Evolutionary conservation across 495 filamentous ascomycete genomes (phyloP).

Genomic region (Penicillium canariense): DNA sequence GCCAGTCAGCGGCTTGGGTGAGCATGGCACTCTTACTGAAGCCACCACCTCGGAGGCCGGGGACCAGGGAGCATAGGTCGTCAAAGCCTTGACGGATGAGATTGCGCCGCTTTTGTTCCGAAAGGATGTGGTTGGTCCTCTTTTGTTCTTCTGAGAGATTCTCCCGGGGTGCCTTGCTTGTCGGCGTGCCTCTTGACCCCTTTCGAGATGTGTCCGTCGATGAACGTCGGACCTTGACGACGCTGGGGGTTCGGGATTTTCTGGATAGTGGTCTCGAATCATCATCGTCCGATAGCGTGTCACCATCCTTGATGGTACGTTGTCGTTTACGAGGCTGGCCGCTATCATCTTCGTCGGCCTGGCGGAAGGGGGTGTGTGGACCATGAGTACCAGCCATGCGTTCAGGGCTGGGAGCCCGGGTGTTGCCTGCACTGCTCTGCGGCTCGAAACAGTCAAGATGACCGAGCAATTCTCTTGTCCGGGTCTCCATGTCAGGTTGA

Average conservation of each 20-base stretch:
- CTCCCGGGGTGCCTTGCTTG: conserved; percentile 57
- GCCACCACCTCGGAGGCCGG: conserved; percentile 63
- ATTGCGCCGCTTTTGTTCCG: conserved; percentile 81
- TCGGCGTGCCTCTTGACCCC: conserved; percentile 27
- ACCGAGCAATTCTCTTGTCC: conserved; percentile 51
- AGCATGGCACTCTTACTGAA: conserved; percentile 81
- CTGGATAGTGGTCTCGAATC: conserved; percentile 41
- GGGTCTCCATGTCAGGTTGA: conserved; percentile 54
- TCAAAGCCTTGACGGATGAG: conserved; percentile 77
- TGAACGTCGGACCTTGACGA: conserved; percentile 27
- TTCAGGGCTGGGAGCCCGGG: conserved; percentile 57
- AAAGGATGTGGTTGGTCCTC: conserved; percentile 81
- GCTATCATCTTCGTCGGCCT: conserved; percentile 23
- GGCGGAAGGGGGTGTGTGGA: conserved; percentile 5
- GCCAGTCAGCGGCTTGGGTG: conserved; percentile 65
- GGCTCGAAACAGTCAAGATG: conserved; percentile 54
- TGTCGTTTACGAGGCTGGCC: conserved; percentile 37
- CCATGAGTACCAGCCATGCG: conserved; percentile 20
- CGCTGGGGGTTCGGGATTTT: conserved; percentile 46
- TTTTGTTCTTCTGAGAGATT: conserved; percentile 84
- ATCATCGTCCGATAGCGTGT: conserved; percentile 40
- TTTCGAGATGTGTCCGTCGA: conserved; percentile 36
- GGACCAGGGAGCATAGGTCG: conserved; percentile 67
- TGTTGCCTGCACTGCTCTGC: conserved; percentile 53
- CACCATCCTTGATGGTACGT: conserved; percentile 36